Percentiles rank a stretch among this genome's conserved stretches.
phyloP scores from a whole-genome alignment of 257 asterid genomes.

The Voacanga thouarsii region DNA sequence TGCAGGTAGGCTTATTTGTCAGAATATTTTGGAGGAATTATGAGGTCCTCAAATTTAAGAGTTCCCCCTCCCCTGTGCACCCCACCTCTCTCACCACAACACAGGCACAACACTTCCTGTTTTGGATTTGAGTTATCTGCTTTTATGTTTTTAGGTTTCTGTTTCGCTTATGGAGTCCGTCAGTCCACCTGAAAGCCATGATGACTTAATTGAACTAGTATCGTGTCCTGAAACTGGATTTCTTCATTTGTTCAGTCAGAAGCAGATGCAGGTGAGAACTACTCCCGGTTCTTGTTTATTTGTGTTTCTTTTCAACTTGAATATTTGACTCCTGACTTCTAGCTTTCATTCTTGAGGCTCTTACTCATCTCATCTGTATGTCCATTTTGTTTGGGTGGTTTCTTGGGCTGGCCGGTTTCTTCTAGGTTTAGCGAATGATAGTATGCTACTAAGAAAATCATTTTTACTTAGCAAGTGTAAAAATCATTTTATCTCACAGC shows the following conservation, averaged over 20 bases:
- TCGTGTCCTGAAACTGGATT: slow-evolving; percentile 69
- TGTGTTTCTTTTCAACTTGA: slow-evolving; percentile 1
- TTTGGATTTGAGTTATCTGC: slow-evolving; percentile 3
- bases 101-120: not conserved
- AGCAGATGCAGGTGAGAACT: slow-evolving; percentile 74
- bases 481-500: not conserved
- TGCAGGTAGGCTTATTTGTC: slow-evolving; percentile 62
- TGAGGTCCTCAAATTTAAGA: not conserved
- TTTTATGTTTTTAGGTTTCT: slow-evolving; percentile 53
- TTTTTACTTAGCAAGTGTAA: not conserved
- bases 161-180: slow-evolving; percentile 72
- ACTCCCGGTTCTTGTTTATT: not conserved
- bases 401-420: not conserved
- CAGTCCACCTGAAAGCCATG: slow-evolving; percentile 60
- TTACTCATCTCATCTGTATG: not conserved
- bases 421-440: not conserved
- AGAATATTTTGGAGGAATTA: not conserved
- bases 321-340: not conserved
- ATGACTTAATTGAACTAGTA: slow-evolving; percentile 67
- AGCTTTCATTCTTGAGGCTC: not conserved
- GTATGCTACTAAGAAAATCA: not conserved
- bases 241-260: slow-evolving; percentile 86
- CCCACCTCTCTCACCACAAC: not conserved
- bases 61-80: not conserved
- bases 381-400: not conserved